Percentiles rank a stretch among this genome's conserved stretches.
phyloP scores from a whole-genome alignment of 129 eudicot genomes.

The Escallonia herrerae region DNA sequence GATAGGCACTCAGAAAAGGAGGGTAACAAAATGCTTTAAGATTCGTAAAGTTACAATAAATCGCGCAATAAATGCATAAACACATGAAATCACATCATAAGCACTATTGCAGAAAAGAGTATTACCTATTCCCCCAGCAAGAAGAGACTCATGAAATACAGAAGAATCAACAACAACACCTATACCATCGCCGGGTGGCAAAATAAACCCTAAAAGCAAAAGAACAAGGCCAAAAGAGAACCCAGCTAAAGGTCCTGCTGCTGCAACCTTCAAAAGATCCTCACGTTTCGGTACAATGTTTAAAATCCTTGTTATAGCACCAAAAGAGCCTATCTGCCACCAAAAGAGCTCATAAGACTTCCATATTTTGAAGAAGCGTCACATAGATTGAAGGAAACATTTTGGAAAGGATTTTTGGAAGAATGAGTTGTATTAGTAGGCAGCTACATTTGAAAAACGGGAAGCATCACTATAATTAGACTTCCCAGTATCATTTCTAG shows the following conservation, averaged over 20 bases:
- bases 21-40: not conserved
- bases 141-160: constrained; percentile 88
- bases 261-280: constrained; percentile 88
- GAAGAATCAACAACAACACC: constrained; percentile 79
- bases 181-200: constrained; percentile 82
- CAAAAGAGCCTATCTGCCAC: constrained; percentile 99
- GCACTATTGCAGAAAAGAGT: too few species aligned
- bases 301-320: constrained; percentile 83
- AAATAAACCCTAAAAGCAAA: constrained; percentile 71
- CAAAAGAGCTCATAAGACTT: constrained; percentile 38
- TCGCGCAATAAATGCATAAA: too few species aligned
- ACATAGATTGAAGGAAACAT: not conserved
- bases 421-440: not conserved
- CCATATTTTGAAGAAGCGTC: not conserved
- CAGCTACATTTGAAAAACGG: not conserved
- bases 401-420: not conserved
- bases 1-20: not conserved
- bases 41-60: too few species aligned
- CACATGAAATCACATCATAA: too few species aligned
- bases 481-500: not conserved
- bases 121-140: constrained; percentile 89
- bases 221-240: constrained; percentile 75
- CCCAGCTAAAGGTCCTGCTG: constrained; percentile 99
- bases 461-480: not conserved
- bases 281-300: constrained; percentile 85